These are phyloP conservation scores for Plasmodium inui DNA, from an alignment of 169 alveolate species.

Conservation along the genomic window DNA sequence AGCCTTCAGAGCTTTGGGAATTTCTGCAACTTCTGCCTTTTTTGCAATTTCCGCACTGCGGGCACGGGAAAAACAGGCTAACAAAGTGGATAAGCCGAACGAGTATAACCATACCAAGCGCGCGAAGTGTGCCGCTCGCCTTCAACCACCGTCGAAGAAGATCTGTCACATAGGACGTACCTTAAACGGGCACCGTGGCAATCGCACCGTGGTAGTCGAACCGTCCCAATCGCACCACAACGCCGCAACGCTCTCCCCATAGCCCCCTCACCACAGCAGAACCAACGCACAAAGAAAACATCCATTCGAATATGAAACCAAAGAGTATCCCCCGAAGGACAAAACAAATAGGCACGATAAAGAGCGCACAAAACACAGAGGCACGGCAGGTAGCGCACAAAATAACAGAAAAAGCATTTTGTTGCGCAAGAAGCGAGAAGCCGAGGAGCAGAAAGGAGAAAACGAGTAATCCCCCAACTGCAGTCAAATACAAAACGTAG, in stretches of 20 bases:
- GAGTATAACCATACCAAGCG: background rate
- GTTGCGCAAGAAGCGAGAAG: background rate
- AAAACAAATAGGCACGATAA: background rate
- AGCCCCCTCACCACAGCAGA: background rate
- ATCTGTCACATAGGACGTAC: background rate
- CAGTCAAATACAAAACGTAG: background rate
- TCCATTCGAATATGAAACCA: background rate
- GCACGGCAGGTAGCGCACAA: background rate
- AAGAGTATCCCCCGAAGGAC: background rate
- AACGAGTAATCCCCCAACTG: background rate
- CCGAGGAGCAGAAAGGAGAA: background rate
- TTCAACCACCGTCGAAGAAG: background rate
- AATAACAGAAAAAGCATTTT: background rate
- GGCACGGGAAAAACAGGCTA: background rate
- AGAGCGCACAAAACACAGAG: background rate
- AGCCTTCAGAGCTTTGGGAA: background rate
- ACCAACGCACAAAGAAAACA: background rate
- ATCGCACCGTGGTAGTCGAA: background rate
- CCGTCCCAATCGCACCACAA: background rate
- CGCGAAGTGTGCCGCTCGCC: background rate
- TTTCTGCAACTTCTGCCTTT: background rate
- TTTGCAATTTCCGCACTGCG: background rate
- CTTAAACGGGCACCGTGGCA: background rate
- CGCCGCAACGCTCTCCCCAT: background rate
- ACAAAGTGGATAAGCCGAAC: background rate